Percentiles rank a stretch among this genome's conserved stretches.
phyloP scores from a whole-genome alignment of 2,329 filamentous ascomycete genomes.

The Neospermospora avenae region DNA sequence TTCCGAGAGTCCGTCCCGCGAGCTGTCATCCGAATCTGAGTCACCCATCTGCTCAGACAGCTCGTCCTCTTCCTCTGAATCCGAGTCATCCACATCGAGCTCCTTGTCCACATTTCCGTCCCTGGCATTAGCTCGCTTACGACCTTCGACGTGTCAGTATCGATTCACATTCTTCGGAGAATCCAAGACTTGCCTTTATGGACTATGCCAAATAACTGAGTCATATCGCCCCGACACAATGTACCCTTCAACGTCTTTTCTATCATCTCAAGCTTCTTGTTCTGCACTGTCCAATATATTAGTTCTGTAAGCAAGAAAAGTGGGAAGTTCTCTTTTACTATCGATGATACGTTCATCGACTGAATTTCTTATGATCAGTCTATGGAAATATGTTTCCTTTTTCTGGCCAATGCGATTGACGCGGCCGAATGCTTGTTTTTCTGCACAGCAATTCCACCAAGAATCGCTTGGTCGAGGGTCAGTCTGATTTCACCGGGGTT shows the following conservation, averaged over 20 bases:
- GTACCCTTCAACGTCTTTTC: neutral
- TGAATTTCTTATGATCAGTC: constrained; percentile 50
- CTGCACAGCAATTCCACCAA: constrained; percentile 29
- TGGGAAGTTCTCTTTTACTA: constrained; percentile 11
- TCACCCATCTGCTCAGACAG: neutral
- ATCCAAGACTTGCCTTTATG: neutral
- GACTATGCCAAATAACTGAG: neutral
- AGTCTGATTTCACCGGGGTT: neutral
- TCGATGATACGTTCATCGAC: constrained; percentile 54
- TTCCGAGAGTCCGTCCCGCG: neutral
- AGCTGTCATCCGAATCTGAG: neutral
- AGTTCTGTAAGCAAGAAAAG: neutral
- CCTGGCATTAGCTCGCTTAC: neutral
- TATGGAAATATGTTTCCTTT: constrained; percentile 53
- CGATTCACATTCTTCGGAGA: neutral
- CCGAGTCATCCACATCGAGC: neutral
- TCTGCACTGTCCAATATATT: neutral
- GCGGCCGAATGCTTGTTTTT: constrained; percentile 57
- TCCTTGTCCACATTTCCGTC: neutral
- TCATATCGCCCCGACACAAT: neutral
- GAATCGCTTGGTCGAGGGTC: neutral
- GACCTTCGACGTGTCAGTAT: neutral
- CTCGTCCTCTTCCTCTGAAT: neutral
- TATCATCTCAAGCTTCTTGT: constrained; percentile 1
- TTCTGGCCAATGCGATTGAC: constrained; percentile 62